Conservation (phyloP, 2,329 filamentous ascomycete species). For the Calonectria pseudoreteaudii region DNA sequence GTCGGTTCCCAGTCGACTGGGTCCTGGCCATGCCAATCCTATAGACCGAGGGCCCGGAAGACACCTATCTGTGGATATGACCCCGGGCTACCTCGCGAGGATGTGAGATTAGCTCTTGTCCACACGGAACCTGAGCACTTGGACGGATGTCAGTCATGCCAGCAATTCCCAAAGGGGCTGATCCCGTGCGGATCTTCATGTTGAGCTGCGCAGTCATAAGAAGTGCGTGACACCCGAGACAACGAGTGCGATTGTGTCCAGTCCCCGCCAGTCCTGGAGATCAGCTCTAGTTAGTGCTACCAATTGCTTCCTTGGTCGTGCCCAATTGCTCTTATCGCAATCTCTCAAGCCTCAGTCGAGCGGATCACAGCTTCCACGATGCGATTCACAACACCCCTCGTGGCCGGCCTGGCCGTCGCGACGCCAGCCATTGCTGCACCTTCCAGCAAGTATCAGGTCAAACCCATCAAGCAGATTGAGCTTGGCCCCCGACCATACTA, state of each 20-base stretch:
- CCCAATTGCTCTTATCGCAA: background rate
- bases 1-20: constrained; percentile 23
- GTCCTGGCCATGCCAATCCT: constrained; percentile 29
- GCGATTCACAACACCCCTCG: constrained; percentile 46
- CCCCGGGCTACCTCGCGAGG: background rate
- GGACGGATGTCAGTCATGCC: constrained; percentile 27
- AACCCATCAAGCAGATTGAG: constrained; percentile 62
- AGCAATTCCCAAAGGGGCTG: constrained; percentile 31
- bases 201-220: constrained; percentile 32
- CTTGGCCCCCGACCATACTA: constrained; percentile 74
- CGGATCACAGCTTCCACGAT: constrained; percentile 36
- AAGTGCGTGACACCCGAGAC: constrained; percentile 20
- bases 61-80: constrained; percentile 20
- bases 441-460: constrained; percentile 28
- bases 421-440: constrained; percentile 45
- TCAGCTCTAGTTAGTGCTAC: background rate
- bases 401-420: constrained; percentile 46
- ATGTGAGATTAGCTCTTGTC: constrained; percentile 23
- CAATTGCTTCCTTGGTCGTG: constrained; percentile 17
- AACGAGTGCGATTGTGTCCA: background rate
- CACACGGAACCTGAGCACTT: constrained; percentile 17
- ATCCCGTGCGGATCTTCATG: constrained; percentile 31
- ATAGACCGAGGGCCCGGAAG: constrained; percentile 31
- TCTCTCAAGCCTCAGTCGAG: constrained; percentile 22
- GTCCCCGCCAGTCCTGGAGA: constrained; percentile 22